A percentile compares a stretch with the other conserved stretches of the same genome.
Evolutionary conservation across 495 filamentous ascomycete genomes (phyloP).

Genomic region (Aspergillus bertholletiae): DNA sequence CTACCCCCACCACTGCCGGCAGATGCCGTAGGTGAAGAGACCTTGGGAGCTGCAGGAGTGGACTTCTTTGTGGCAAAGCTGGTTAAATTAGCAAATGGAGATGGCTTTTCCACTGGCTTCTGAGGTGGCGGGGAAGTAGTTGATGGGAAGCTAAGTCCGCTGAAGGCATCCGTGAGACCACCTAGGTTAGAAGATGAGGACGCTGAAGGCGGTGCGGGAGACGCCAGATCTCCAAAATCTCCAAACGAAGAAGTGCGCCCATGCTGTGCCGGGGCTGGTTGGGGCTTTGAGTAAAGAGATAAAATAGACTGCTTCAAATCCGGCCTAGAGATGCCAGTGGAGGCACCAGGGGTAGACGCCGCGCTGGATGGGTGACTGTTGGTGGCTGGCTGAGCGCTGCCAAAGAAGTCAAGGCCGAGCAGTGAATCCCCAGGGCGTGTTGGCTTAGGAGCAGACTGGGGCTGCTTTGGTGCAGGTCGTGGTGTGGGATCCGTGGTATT

Average conservation of each 20-base stretch:
- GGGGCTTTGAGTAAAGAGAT: slow-evolving; percentile 87
- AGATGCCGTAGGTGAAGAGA: slow-evolving; percentile 50
- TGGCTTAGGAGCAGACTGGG: slow-evolving; percentile 54
- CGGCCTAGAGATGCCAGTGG: slow-evolving; percentile 69
- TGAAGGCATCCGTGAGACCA: slow-evolving; percentile 84
- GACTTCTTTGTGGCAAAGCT: slow-evolving; percentile 55
- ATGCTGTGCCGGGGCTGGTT: slow-evolving; percentile 51
- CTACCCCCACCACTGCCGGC: slow-evolving; percentile 63
- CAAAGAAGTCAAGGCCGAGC: slow-evolving; percentile 91
- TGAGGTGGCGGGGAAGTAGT: slow-evolving; percentile 51
- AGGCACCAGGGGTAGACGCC: slow-evolving; percentile 53
- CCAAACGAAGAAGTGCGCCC: slow-evolving; percentile 65
- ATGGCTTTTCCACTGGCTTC: slow-evolving; percentile 51
- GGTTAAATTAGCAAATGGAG: slow-evolving; percentile 72
- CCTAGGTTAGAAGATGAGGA: slow-evolving; percentile 59
- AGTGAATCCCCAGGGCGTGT: slow-evolving; percentile 79
- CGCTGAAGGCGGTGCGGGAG: slow-evolving; percentile 43
- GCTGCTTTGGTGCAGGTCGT: slow-evolving; percentile 52
- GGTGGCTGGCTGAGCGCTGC: slow-evolving; percentile 59
- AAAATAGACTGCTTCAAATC: slow-evolving; percentile 97
- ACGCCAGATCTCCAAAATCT: slow-evolving; percentile 67
- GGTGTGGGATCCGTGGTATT: slow-evolving; percentile 61
- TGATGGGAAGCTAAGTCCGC: slow-evolving; percentile 69
- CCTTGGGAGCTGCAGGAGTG: slow-evolving; percentile 48
- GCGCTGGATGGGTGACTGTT: slow-evolving; percentile 69